A percentile compares a stretch with the other conserved stretches of the same genome.
phyloP scores from a whole-genome alignment of 78 protist genomes.

The Cavenderia fasciculata region DNA sequence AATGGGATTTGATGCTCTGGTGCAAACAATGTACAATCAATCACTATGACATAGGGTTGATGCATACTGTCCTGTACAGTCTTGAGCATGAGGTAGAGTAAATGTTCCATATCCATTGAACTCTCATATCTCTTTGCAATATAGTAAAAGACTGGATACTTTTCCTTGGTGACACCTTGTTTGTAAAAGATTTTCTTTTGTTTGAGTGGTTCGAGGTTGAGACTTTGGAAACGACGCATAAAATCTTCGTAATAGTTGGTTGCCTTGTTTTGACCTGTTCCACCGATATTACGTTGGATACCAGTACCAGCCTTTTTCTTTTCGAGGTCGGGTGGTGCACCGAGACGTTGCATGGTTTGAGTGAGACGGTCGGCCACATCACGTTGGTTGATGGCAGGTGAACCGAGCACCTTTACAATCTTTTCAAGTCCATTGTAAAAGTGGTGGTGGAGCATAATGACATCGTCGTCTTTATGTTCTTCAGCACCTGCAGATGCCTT shows the following conservation, averaged over 20 bases:
- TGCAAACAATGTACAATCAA: conserved; percentile 50
- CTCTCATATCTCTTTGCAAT: conserved; percentile 59
- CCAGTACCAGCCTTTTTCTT: too few species aligned
- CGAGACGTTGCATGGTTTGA: conserved; percentile 53
- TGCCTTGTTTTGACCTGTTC: too few species aligned
- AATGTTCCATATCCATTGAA: conserved; percentile 41
- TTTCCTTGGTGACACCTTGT: conserved; percentile 46
- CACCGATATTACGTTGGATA: too few species aligned
- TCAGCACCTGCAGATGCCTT: conserved; percentile 13
- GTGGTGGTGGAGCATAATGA: conserved; percentile 28
- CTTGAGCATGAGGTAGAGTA: conserved; percentile 44
- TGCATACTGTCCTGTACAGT: conserved; percentile 39
- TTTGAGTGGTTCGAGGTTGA: conserved; percentile 25
- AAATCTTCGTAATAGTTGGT: conserved; percentile 65
- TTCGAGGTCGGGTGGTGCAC: conserved; percentile 68
- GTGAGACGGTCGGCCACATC: conserved; percentile 29
- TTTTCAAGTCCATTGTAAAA: conserved; percentile 5
- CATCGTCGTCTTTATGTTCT: conserved; percentile 48
- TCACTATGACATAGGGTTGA: conserved; percentile 28
- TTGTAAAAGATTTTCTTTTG: conserved; percentile 58
- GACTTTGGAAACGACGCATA: conserved; percentile 29
- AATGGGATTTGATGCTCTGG: conserved; percentile 19
- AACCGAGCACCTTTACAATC: not conserved
- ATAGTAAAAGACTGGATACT: conserved; percentile 56
- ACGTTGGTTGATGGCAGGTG: conserved; percentile 38